phyloP scores from a whole-genome alignment of 1,139 yeast species.

The Hansenula lynferdii region DNA sequence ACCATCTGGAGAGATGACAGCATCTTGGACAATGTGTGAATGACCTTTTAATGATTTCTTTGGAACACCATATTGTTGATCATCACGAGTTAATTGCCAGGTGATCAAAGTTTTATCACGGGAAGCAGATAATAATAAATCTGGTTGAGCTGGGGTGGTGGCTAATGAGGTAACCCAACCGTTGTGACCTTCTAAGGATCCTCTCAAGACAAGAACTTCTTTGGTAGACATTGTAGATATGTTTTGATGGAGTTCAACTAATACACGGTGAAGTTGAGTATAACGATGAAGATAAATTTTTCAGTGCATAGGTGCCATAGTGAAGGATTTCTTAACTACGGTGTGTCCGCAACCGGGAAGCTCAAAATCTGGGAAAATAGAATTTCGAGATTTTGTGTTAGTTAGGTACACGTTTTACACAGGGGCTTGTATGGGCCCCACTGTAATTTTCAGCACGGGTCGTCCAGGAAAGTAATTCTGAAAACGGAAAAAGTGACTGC shows the following conservation, averaged over 20 bases:
- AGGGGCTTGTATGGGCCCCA: slow-evolving; percentile 5
- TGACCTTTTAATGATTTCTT: slow-evolving; percentile 97
- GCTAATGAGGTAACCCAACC: slow-evolving; percentile 99
- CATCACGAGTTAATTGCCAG: slow-evolving; percentile 98
- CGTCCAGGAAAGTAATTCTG: not conserved
- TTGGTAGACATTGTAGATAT: slow-evolving; percentile 49
- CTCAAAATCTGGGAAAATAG: not conserved
- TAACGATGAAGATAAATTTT: slow-evolving; percentile 2
- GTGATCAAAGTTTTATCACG: slow-evolving; percentile 98
- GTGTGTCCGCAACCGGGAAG: not conserved
- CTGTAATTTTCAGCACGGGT: slow-evolving; percentile 12
- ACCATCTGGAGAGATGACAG: slow-evolving; percentile 98
- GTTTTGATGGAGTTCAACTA: slow-evolving; percentile 1
- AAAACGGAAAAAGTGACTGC: slow-evolving; percentile 6
- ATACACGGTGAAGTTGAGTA: not conserved
- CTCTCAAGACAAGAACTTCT: slow-evolving; percentile 99
- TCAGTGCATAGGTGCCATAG: not conserved
- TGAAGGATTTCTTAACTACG: not conserved
- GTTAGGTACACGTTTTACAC: slow-evolving; percentile 22
- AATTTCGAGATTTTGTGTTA: slow-evolving; percentile 4
- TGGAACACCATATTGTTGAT: slow-evolving; percentile 97
- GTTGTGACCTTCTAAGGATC: slow-evolving; percentile 94
- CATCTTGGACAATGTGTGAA: slow-evolving; percentile 98
- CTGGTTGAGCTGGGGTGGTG: slow-evolving; percentile 98
- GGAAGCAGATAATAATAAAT: slow-evolving; percentile 95